These are phyloP conservation scores for Echites panduratus DNA, from an alignment of 257 asterid genomes.

Conservation along the genomic window DNA sequence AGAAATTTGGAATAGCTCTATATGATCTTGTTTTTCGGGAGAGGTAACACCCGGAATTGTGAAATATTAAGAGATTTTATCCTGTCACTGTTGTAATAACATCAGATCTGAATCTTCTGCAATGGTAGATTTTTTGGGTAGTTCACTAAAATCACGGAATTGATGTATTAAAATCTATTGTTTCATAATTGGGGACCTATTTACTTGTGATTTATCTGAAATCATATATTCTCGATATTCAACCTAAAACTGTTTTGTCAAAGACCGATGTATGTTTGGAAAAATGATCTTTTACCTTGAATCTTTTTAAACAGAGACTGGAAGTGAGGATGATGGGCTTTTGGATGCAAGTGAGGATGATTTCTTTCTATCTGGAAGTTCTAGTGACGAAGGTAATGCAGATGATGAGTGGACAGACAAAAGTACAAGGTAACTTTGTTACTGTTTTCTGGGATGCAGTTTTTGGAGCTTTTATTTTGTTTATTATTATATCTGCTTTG, in stretches of 20 bases:
- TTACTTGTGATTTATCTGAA: background rate
- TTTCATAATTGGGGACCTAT: background rate
- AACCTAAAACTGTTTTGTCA: background rate
- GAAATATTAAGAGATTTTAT: background rate
- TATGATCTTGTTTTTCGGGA: too few species aligned
- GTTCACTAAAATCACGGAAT: background rate
- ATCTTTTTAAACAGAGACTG: conserved; percentile 63
- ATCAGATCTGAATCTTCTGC: background rate
- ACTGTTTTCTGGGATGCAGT: background rate
- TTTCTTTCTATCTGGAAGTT: conserved; percentile 80
- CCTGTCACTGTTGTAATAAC: background rate
- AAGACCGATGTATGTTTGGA: background rate
- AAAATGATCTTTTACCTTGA: conserved; percentile 15
- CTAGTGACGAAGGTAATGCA: conserved; percentile 90
- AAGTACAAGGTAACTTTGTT: conserved; percentile 59
- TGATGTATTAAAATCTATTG: background rate
- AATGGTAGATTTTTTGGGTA: background rate
- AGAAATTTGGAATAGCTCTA: background rate
- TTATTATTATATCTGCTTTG: background rate
- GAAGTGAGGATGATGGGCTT: conserved; percentile 94
- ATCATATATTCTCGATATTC: background rate
- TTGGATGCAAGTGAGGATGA: conserved; percentile 83
- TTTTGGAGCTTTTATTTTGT: background rate
- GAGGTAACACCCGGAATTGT: background rate
- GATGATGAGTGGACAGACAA: conserved; percentile 87